Evolutionary conservation across 2,329 filamentous ascomycete species (phyloP), one percentile per base, ranked within the genome.

Genomic region (Proliferodiscus dingleyae): DNA sequence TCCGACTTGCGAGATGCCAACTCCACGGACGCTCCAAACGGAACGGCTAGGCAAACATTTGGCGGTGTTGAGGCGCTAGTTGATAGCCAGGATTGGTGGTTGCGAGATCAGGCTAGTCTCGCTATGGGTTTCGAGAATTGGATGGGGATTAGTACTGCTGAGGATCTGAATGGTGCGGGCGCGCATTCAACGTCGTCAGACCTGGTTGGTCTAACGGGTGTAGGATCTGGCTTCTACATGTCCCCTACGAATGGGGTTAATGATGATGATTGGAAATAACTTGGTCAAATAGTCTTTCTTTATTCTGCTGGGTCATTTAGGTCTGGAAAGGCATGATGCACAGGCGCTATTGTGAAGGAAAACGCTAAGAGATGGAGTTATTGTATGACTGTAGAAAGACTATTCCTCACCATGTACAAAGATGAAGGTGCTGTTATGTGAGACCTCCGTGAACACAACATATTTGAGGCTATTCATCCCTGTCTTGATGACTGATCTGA

Each of bases 51-150:
- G 22, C 73, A 74, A 8, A 68, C 80, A 41, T 82, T 83, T 49
- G 77, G 78, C 19, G 75, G 74, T 7, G 70, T 81, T 1, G 78
- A 83, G 28, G 75, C 76, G 36, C 63, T 85, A 4, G 71, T 84
- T 37, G 80, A 84, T 40, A 78, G 75, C 38, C 78, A 83, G 49
- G 77, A 84, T 54, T 81, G 77, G 78, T 82, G 79, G 71, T 70
- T 81, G 43, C 68, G 73, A 28, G 81, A 86, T 56, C 80, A 85
- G 55, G 73, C 70, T 15, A 74, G 77, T 40, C 64, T 85, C 3
- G 79, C 77, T 0, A 62, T 75, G 3, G 81, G 80, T 1, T 78
- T 85, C 51, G 81, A 76, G 21, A 81, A 80, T 44, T 85, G 81
- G 80, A 68, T 68, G 43, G 52, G 46, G 4, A 42, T 36, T 4